Evolutionary conservation across 371 early-diverging fungal genomes (phyloP), one percentile per base, ranked within the genome.

Genomic region (Rhizopus sp.): DNA sequence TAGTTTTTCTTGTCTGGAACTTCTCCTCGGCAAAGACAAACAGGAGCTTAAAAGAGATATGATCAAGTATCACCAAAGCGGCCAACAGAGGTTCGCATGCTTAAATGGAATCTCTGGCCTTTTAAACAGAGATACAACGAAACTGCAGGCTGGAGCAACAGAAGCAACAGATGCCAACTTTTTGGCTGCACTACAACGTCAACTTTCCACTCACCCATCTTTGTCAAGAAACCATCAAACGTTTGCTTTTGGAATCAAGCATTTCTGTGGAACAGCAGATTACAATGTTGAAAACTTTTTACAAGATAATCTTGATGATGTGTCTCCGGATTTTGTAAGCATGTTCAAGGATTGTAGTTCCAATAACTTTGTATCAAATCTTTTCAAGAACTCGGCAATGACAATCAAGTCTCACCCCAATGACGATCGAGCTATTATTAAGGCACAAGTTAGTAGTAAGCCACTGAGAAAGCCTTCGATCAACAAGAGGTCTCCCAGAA

Each of bases 241-340:
- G 0, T 79, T 67, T 42, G 55, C 82, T 34, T 92, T 93, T 66
- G 86, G 86, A 37, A 82, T 94, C 60, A 84, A 87, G 50, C 94
- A 94, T 69, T 93, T 80, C 70, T 77, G 82, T 39, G 84, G 86
- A 13, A 79, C 81, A 7, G 91, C 88, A 7, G 82, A 70, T 32
- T 94, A 94, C 59, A 81, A 85, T 5, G 77, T 84, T 23, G 84
- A 79, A 47, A 75, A 78, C 15, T 91, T 92, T 64, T 63, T 88
- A 33, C 90, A 88, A 63, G 82, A 82, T 62, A 90, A 93, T 59
- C 68, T 80, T 49, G 92, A 92, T 56, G 80, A 80, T 23, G 68
- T 93, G 5, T 85, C 87, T 51, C 85, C 89, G 4, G 95, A 94
- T 69, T 92, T 93, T 75, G 88, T 93, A 50, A 84, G 84, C n/a